A percentile compares a stretch with the other conserved stretches of the same genome.
These are phyloP conservation scores for Aspergillus coremiiformis DNA, from an alignment of 495 filamentous ascomycete species.

Conservation along the genomic window DNA sequence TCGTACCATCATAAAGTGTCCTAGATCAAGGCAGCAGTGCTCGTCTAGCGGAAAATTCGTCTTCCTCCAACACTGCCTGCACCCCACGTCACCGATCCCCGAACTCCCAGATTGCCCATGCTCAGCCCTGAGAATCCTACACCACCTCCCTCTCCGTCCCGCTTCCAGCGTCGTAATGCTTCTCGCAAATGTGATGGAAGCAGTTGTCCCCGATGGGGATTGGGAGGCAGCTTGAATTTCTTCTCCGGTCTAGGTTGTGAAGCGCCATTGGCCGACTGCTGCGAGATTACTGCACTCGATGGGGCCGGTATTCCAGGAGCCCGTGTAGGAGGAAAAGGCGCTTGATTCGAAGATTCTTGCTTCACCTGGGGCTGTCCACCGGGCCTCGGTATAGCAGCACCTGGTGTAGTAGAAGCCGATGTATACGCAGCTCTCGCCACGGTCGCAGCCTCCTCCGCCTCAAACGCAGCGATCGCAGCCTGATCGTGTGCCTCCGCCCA, in stretches of 20 bases:
- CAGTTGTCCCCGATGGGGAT: slow-evolving; percentile 59
- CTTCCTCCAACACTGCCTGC: slow-evolving; percentile 46
- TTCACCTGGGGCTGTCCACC: not conserved
- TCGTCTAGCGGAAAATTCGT: slow-evolving; percentile 51
- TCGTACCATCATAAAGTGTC: not conserved
- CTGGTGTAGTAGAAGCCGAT: slow-evolving; percentile 1
- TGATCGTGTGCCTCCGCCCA: slow-evolving; percentile 53
- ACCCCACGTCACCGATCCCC: slow-evolving; percentile 53
- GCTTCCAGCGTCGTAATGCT: slow-evolving; percentile 65
- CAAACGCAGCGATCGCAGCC: slow-evolving; percentile 27
- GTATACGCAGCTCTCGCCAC: slow-evolving; percentile 36
- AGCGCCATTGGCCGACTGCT: not conserved
- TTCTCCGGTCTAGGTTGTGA: slow-evolving; percentile 18
- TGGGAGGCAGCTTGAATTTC: slow-evolving; percentile 30
- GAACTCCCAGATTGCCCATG: slow-evolving; percentile 58
- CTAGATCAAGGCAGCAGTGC: not conserved
- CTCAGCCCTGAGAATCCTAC: slow-evolving; percentile 67
- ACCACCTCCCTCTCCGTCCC: slow-evolving; percentile 55
- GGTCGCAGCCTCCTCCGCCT: slow-evolving; percentile 29
- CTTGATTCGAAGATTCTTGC: not conserved
- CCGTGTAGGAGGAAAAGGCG: not conserved
- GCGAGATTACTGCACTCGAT: not conserved
- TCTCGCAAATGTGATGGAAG: slow-evolving; percentile 78
- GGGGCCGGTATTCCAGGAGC: not conserved
- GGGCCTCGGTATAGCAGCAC: not conserved